A percentile compares a stretch with the other conserved stretches of the same genome.
Conservation (phyloP, 768 basidiomycete species). For the Austroboletus eburneus region DNA sequence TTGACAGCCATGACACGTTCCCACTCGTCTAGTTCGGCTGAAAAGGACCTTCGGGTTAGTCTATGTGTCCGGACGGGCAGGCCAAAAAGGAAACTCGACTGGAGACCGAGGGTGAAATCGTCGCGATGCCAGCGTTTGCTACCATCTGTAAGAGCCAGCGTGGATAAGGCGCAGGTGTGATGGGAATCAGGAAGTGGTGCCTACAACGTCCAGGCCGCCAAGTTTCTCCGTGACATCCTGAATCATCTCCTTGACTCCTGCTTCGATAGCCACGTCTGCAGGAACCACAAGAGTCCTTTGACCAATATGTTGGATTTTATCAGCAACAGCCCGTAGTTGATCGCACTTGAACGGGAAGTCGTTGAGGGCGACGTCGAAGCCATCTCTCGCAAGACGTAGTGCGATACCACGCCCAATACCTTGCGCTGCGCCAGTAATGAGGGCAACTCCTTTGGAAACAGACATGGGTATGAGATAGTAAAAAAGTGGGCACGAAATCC, state of each 20-base stretch:
- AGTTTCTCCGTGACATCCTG: not conserved
- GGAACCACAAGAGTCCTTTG: constrained; percentile 13
- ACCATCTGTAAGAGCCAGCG: constrained; percentile 9
- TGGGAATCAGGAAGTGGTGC: not conserved
- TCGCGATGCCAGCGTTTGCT: constrained; percentile 10
- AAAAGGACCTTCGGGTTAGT: not conserved
- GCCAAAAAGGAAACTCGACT: not conserved
- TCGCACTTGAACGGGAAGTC: constrained; percentile 20
- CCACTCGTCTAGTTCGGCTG: constrained; percentile 1
- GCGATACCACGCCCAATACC: constrained; percentile 26
- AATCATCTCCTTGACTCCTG: constrained; percentile 7
- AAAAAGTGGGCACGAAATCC: too few species aligned
- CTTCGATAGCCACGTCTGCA: constrained; percentile 10
- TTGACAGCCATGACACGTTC: constrained; percentile 35
- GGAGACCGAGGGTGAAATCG: not conserved
- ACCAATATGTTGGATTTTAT: constrained; percentile 8
- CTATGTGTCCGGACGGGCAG: rapidly evolving
- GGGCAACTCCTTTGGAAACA: constrained; percentile 24
- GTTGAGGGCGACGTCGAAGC: constrained; percentile 29
- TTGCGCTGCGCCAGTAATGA: constrained; percentile 30
- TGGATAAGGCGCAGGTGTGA: too few species aligned
- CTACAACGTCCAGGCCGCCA: constrained; percentile 6
- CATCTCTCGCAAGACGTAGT: constrained; percentile 17
- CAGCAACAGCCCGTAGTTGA: constrained; percentile 7
- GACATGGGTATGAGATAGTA: too few species aligned